Percentiles rank a stretch among this genome's conserved stretches.
phyloP scores from a whole-genome alignment of 805 yeast genomes.

The Cyberlindnera misumaiensis region DNA sequence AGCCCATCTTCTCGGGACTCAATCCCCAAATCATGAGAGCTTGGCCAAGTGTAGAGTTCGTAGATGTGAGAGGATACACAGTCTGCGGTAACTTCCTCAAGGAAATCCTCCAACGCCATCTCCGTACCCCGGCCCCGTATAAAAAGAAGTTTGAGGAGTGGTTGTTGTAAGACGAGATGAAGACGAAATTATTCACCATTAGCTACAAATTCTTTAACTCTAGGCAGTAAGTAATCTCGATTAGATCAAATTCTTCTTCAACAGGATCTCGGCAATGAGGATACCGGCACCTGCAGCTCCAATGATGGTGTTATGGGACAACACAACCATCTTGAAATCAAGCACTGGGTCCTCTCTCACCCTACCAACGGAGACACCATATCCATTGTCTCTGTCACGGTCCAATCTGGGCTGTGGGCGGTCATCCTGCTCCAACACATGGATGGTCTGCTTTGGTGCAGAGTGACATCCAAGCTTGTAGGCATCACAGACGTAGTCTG shows the following conservation, averaged over 20 bases:
- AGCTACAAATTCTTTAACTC: neutral
- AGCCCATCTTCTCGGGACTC: conserved; percentile 20
- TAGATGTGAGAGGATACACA: conserved; percentile 15
- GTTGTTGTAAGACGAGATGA: too few species aligned
- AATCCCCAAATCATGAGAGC: conserved; percentile 20
- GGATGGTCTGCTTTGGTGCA: conserved; percentile 90
- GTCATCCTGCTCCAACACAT: conserved; percentile 82
- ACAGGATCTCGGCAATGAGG: conserved; percentile 84
- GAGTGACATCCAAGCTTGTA: conserved; percentile 73
- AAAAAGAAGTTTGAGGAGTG: neutral
- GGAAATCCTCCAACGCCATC: neutral
- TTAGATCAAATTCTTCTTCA: conserved; percentile 69
- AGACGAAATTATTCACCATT: too few species aligned
- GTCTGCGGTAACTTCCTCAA: conserved; percentile 11
- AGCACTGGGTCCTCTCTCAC: conserved; percentile 88
- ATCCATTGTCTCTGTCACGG: conserved; percentile 91
- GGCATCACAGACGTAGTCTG: conserved; percentile 81
- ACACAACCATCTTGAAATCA: conserved; percentile 94
- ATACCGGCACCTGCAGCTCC: conserved; percentile 99
- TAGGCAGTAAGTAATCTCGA: neutral
- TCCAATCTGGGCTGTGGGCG: conserved; percentile 98
- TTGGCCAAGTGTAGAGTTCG: conserved; percentile 10
- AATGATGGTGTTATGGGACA: conserved; percentile 93
- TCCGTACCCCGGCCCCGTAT: neutral
- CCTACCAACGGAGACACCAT: conserved; percentile 92